phyloP scores from a whole-genome alignment of 306 rosid genomes.

The Erythrophleum fordii region DNA sequence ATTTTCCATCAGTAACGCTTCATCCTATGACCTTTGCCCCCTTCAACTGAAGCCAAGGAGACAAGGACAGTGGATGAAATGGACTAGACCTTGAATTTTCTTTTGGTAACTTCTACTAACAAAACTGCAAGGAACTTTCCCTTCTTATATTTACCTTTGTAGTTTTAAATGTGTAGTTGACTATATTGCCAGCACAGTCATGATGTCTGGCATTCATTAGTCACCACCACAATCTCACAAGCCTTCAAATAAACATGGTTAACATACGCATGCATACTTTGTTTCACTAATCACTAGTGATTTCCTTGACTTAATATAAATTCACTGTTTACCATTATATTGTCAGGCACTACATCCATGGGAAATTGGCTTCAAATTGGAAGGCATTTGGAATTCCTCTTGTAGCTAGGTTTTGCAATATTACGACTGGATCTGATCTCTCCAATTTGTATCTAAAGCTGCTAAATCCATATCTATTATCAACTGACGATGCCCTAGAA shows the following conservation, averaged over 20 bases:
- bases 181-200: background rate
- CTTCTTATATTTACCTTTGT: background rate
- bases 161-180: background rate
- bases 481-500: constrained; percentile 50
- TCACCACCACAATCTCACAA: background rate
- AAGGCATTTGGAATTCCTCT: constrained; percentile 95
- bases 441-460: constrained; percentile 62
- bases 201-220: background rate
- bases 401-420: constrained; percentile 58
- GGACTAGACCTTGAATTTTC: background rate
- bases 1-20: background rate
- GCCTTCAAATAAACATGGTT: constrained; percentile 2
- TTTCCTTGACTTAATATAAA: constrained; percentile 38
- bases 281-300: constrained; percentile 19
- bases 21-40: background rate
- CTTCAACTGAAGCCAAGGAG: background rate
- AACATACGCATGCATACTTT: constrained; percentile 17
- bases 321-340: constrained; percentile 42
- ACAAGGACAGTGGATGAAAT: background rate
- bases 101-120: background rate
- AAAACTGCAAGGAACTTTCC: background rate
- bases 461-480: constrained; percentile 64
- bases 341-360: constrained; percentile 72
- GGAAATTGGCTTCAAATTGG: constrained; percentile 67
- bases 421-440: constrained; percentile 71